A percentile compares a stretch with the other conserved stretches of the same genome.
These are phyloP conservation scores for Penicillium sp. DNA, from an alignment of 2,329 filamentous ascomycete species.

Conservation along the genomic window DNA sequence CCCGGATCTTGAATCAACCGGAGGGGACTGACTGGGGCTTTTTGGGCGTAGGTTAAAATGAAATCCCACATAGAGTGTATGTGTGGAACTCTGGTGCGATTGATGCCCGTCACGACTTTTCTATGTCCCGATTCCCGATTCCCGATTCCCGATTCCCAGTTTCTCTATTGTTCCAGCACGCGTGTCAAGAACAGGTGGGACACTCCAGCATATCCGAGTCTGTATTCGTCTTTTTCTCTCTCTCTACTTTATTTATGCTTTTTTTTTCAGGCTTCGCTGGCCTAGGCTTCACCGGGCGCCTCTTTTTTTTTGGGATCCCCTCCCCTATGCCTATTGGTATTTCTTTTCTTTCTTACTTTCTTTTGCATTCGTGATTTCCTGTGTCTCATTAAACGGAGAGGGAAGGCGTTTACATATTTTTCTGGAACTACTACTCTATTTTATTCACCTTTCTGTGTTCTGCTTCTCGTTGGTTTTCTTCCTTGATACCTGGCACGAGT, in stretches of 20 bases:
- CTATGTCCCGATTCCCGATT: constrained; percentile 13
- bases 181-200: constrained; percentile 2
- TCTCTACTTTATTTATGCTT: constrained; percentile 12
- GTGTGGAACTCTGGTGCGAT: constrained; percentile 17
- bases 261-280: background rate
- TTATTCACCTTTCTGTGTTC: constrained; percentile 3
- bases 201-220: constrained; percentile 9
- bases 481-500: constrained; percentile 26
- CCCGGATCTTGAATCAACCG: constrained; percentile 41
- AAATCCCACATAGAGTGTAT: constrained; percentile 19
- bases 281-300: constrained; percentile 9
- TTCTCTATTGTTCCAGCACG: background rate
- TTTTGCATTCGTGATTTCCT: constrained; percentile 2
- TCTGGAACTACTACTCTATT: background rate
- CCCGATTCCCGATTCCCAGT: constrained; percentile 15
- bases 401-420: constrained; percentile 20
- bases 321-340: constrained; percentile 6
- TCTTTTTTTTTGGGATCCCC: constrained; percentile 17
- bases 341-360: constrained; percentile 8
- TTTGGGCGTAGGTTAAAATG: constrained; percentile 41
- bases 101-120: constrained; percentile 31
- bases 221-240: background rate
- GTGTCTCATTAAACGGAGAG: constrained; percentile 21
- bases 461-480: constrained; percentile 6
- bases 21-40: constrained; percentile 47